Evolutionary conservation across 2,329 filamentous ascomycete species (phyloP).

Genomic region (Stylonectria norvegica): DNA sequence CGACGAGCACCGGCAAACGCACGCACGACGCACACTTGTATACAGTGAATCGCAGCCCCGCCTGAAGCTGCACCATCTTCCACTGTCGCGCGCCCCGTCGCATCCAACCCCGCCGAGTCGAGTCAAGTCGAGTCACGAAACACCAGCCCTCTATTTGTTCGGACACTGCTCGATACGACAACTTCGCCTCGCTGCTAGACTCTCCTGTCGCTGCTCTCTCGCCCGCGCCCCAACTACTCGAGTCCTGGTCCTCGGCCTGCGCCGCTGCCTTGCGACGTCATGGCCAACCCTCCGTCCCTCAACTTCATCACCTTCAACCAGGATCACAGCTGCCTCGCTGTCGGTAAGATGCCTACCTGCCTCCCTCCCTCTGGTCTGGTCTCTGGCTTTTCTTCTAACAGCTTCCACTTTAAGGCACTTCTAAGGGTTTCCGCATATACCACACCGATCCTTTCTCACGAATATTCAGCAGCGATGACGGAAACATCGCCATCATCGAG

Average conservation of each 20-base stretch:
- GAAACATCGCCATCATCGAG: constrained; percentile 92
- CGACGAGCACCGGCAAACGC: no score
- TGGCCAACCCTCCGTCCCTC: constrained; percentile 70
- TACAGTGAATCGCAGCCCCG: no score
- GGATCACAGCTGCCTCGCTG: constrained; percentile 94
- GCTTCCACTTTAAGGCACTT: constrained; percentile 72
- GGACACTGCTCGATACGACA: no score
- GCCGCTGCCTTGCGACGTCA: constrained; percentile 34
- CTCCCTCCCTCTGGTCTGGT: constrained; percentile 4
- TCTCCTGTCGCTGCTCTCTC: not conserved
- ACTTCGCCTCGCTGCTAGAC: not conserved
- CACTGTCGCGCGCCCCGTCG: no score
- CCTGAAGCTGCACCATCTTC: no score
- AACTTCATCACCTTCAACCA: constrained; percentile 99
- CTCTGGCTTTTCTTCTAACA: constrained; percentile 11
- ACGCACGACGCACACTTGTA: no score
- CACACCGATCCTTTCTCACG: constrained; percentile 95
- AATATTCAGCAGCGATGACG: constrained; percentile 90
- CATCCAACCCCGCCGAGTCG: not conserved
- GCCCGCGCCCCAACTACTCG: not conserved
- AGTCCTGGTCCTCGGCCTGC: not conserved
- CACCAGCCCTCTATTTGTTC: not conserved
- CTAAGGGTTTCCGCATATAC: constrained; percentile 92
- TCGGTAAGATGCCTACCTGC: constrained; percentile 58
- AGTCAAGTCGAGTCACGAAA: constrained; percentile 1